Conservation (phyloP, 2,329 filamentous ascomycete species). For the Pseudopithomyces maydicus region DNA sequence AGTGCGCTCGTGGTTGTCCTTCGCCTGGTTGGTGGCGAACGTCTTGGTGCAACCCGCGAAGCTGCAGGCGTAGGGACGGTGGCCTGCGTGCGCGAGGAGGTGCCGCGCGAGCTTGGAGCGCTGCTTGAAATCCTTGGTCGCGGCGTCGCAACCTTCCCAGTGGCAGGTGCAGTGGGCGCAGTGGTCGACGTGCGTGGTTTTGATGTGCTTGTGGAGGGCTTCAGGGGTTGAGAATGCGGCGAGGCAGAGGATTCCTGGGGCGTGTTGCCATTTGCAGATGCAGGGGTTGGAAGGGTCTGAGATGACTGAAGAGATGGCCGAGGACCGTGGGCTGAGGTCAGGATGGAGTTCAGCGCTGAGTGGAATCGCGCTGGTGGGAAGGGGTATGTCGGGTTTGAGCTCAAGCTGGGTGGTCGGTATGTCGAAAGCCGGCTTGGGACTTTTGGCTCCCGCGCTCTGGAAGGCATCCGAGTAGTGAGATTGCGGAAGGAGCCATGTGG, state of each 20-base stretch:
- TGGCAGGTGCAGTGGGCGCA: constrained; percentile 42
- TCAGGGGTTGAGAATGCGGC: constrained; percentile 33
- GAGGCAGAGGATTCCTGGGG: constrained; percentile 31
- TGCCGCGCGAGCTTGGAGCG: constrained; percentile 46
- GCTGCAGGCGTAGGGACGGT: constrained; percentile 44
- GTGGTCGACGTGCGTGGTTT: constrained; percentile 40
- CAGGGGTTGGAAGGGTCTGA: constrained; percentile 17
- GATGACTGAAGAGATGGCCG: constrained; percentile 1
- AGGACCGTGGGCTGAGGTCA: not conserved
- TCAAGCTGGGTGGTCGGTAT: constrained; percentile 36
- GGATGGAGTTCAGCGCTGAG: not conserved
- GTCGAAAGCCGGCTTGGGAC: constrained; percentile 35
- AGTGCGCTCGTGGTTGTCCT: constrained; percentile 46
- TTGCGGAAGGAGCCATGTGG: constrained; percentile 37
- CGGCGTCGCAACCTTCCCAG: constrained; percentile 42
- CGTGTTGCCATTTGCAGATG: constrained; percentile 42
- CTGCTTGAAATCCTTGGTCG: constrained; percentile 46
- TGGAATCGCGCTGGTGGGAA: not conserved
- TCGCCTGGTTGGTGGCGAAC: constrained; percentile 47
- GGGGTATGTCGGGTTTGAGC: constrained; percentile 19
- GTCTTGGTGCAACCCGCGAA: constrained; percentile 43
- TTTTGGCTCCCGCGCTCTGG: constrained; percentile 11
- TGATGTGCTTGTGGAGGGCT: constrained; percentile 43
- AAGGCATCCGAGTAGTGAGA: constrained; percentile 25
- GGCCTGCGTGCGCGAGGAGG: constrained; percentile 43